Base-by-base conservation (phyloP, 352 stramenopile species). In the Phytophthora idaei region DNA sequence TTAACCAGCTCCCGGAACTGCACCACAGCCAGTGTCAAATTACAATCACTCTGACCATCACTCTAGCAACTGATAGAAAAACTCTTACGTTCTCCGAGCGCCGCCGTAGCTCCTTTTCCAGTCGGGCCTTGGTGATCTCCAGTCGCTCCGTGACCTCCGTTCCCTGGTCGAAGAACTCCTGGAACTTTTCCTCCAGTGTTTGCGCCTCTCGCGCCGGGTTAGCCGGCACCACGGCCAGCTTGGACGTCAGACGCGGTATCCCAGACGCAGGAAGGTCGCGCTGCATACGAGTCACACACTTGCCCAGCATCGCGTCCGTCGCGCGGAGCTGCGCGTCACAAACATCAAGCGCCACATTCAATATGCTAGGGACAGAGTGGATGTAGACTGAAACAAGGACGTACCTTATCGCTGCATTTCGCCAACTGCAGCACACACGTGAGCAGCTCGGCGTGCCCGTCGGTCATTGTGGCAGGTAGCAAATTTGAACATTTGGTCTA, bases 341-440 rank as follows among this genome's bases (percentile, higher is more conserved):
- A 21, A 28, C 1, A 42, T 14, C 10, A 34, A 60, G 5, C 5
- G 28, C 36, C 36, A 42, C 8, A n/a, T 45, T 36, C 4, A 57
- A 53, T 37, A 11, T 2, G 27, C 5, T 27, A 36, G 27, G 3
- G 15, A 6, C 5, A 45, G 11, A 9, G 42, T 15, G 42, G 10
- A 2, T 6, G 3, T 28, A 49, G 11, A 14, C n/a, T 28, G 10
- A 45, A n/a, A 1, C 32, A 21, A n/a, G 32, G 17, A 14, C 37
- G 34, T n/a, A 88, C 84, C 76, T 90, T 93, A 64, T 93, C 82
- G 69, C 80, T 90, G 57, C 84, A 91, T 64, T 77, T 80, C 25
- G 79, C 79, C 47, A 93, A 61, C 61, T 93, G 84, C 70, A 93
- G 72, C 60, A 89, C 84, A 64, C 84, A 90, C 70, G 90, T 89